Evolutionary conservation across 2,329 filamentous ascomycete genomes (phyloP).

Genomic region (Neophaeococcomyces aloes): DNA sequence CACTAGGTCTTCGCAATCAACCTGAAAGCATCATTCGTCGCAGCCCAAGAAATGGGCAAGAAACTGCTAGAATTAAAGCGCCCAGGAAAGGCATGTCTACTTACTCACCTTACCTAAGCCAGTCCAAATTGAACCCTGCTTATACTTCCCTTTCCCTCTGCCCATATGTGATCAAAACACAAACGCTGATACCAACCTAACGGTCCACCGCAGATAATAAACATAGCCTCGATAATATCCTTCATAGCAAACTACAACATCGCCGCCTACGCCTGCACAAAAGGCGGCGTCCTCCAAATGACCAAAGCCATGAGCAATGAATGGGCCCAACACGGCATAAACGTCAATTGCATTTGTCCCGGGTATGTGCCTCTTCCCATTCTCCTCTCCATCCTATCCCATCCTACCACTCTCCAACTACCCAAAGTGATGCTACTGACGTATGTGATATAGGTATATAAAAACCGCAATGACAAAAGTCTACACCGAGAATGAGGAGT

Average conservation of each 20-base stretch:
- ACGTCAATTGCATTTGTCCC: conserved; percentile 38
- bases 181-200: too few relatives aligned
- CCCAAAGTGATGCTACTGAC: too few relatives aligned
- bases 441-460: conserved; percentile 79
- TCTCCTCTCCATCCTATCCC: neutral
- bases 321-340: conserved; percentile 66
- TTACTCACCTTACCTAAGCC: too few relatives aligned
- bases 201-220: conserved; percentile 52
- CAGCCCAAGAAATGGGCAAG: conserved; percentile 64
- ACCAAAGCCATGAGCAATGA: conserved; percentile 79
- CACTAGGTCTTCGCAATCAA: conserved; percentile 66
- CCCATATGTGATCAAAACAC: too few relatives aligned
- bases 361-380: conserved; percentile 5
- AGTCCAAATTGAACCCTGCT: too few relatives aligned
- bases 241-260: conserved; percentile 83
- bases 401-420: too few relatives aligned
- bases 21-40: conserved; percentile 66
- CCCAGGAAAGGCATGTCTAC: conserved; percentile 9
- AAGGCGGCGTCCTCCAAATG: conserved; percentile 73
- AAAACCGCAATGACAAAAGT: conserved; percentile 85
- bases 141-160: too few relatives aligned
- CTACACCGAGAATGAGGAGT: conserved; percentile 57
- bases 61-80: conserved; percentile 52
- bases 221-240: conserved; percentile 67
- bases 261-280: conserved; percentile 74